phyloP scores from a whole-genome alignment of 495 filamentous ascomycete species.

The Xylaria cubensis region DNA sequence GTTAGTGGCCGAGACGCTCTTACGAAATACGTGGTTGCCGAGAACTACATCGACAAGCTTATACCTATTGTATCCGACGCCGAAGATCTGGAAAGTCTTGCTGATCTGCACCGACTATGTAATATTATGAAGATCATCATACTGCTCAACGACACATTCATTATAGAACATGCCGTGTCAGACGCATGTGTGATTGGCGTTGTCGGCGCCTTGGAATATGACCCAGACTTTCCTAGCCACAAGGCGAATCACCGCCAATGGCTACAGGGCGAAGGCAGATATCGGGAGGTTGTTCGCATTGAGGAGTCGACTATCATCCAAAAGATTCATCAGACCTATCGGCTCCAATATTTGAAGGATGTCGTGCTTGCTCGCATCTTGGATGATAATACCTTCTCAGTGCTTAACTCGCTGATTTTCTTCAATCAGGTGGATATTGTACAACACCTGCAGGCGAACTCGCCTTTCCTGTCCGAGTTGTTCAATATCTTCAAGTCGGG shows the following conservation, averaged over 20 bases:
- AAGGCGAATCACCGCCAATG: constrained; percentile 98
- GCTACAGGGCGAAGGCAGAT: constrained; percentile 83
- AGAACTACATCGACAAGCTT: constrained; percentile 88
- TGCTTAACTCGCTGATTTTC: constrained; percentile 97
- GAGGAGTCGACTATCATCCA: constrained; percentile 77
- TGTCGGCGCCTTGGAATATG: constrained; percentile 96
- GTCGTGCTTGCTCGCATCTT: constrained; percentile 95
- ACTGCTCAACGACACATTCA: constrained; percentile 88
- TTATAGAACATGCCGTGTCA: constrained; percentile 91
- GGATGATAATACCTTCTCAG: constrained; percentile 96
- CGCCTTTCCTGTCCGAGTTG: constrained; percentile 80
- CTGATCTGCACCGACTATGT: constrained; percentile 88
- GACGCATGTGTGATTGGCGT: constrained; percentile 90
- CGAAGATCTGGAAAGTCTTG: constrained; percentile 86
- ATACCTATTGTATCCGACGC: constrained; percentile 83
- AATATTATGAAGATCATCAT: constrained; percentile 98
- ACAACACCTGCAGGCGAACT: constrained; percentile 83
- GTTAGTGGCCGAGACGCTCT: constrained; percentile 84
- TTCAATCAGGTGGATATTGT: constrained; percentile 99
- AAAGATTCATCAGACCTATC: constrained; percentile 96
- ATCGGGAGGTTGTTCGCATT: constrained; percentile 95
- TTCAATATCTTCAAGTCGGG: constrained; percentile 83
- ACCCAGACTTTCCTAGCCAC: constrained; percentile 97
- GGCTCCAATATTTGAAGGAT: constrained; percentile 97
- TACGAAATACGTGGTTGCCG: constrained; percentile 80